A percentile compares a stretch with the other conserved stretches of the same genome.
Evolutionary conservation across 768 basidiomycete species (phyloP).

Genomic region (Trametes meyenii): DNA sequence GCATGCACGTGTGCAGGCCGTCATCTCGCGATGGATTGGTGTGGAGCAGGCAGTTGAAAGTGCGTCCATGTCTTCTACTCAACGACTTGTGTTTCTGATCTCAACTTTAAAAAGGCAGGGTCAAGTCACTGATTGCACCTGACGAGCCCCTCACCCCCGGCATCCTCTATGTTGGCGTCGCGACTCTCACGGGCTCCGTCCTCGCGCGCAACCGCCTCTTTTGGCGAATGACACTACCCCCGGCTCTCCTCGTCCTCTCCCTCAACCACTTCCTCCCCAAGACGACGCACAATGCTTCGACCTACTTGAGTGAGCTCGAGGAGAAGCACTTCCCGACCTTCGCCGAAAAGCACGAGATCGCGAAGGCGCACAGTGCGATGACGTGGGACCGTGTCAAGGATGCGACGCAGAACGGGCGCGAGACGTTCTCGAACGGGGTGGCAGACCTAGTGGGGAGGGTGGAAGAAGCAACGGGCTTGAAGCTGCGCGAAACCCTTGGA

Average conservation of each 20-base stretch:
- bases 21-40: slow-evolving; percentile 81
- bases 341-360: slow-evolving; percentile 67
- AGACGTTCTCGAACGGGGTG: slow-evolving; percentile 47
- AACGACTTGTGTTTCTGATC: background rate
- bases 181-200: slow-evolving; percentile 87
- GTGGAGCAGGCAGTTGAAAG: slow-evolving; percentile 86
- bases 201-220: slow-evolving; percentile 79
- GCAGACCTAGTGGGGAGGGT: slow-evolving; percentile 48
- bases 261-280: slow-evolving; percentile 86
- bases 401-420: slow-evolving; percentile 49
- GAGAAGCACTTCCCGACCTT: slow-evolving; percentile 67
- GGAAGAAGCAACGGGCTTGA: slow-evolving; percentile 75
- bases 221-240: slow-evolving; percentile 74
- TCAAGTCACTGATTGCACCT: slow-evolving; percentile 80
- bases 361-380: slow-evolving; percentile 62
- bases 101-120: slow-evolving; percentile 53
- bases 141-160: slow-evolving; percentile 87
- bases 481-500: slow-evolving; percentile 57
- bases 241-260: slow-evolving; percentile 68
- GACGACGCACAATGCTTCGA: slow-evolving; percentile 69
- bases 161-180: slow-evolving; percentile 87
- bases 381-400: slow-evolving; percentile 60
- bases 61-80: slow-evolving; percentile 44
- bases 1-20: slow-evolving; percentile 68
- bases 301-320: slow-evolving; percentile 71